Base-by-base conservation (phyloP, 345 rosid species). In the Gossypium australe region DNA sequence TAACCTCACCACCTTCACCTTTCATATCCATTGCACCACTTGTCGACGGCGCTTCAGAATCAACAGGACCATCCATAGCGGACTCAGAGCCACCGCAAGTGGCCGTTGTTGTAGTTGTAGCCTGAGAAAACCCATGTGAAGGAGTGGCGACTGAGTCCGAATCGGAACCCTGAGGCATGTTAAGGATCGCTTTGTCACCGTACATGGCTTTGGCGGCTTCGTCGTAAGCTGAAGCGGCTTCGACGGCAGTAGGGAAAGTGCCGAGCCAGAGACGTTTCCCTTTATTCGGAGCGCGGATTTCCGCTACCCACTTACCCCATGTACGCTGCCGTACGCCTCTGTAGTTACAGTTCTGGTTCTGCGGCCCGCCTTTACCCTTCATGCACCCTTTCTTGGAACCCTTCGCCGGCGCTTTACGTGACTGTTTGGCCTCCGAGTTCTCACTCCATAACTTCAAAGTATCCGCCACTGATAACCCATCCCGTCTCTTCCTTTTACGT, bases 251-350 rank as follows among this genome's bases (percentile, higher is more conserved):
- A 1, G 86, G 84, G 47, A 87, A 94, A 29, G 97, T 94, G 44
- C 98, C 98, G 0, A 94, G 90, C 98, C 98, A 94, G 0, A 92
- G 78, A 80, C 98, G 77, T 12, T 53, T 76, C 61, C 92, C 92
- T 9, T 84, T 45, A 22, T 84, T 83, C 0, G 98, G 98, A 60
- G 90, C 87, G 62, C 98, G 82, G 57, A 94, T 94, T 82, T 92
- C 97, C 1, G 98, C 90, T n/a, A 92, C 97, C 97, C 98, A 94
- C 78, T 90, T 92, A 0, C 98, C 98, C 98, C 98, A 94, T 1
- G 87, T 86, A 79, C 98, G 86, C 79, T 94, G 98, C 78, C 98
- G 85, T 45, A 92, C 97, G 3, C 98, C 98, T 77, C 98, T 79
- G 57, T 87, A 94, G 3, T 72, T 77, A 45, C 87, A 89, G 18